Evolutionary conservation across 805 yeast species (phyloP).

Genomic region (Nakazawaea siamensis): DNA sequence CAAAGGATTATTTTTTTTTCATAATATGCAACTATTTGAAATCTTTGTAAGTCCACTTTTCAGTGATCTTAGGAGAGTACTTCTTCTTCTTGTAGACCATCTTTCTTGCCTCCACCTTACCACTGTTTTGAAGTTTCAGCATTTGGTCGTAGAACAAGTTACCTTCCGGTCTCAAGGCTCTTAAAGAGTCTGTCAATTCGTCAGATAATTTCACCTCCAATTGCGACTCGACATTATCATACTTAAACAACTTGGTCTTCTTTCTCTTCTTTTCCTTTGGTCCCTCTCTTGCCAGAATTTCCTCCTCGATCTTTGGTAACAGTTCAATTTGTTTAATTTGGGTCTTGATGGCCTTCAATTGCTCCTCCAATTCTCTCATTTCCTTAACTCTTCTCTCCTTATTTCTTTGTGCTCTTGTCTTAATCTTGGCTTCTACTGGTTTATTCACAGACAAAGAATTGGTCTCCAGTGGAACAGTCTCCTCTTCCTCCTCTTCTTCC

Average conservation of each 20-base stretch:
- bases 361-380: constrained; percentile 43
- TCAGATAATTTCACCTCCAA: constrained; percentile 78
- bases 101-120: constrained; percentile 79
- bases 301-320: constrained; percentile 35
- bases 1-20: too few species aligned
- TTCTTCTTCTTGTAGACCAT: constrained; percentile 59
- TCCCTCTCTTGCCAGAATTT: constrained; percentile 8
- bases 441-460: constrained; percentile 60
- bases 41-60: constrained; percentile 91
- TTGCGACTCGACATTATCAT: constrained; percentile 32
- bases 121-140: constrained; percentile 73
- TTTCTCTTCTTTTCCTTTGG: constrained; percentile 20
- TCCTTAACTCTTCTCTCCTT: constrained; percentile 56
- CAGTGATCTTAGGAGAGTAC: constrained; percentile 70
- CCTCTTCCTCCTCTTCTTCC: constrained; percentile 27
- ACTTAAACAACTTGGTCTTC: constrained; percentile 31
- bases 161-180: constrained; percentile 87
- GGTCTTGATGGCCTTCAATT: constrained; percentile 46
- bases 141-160: constrained; percentile 75
- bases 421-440: constrained; percentile 59
- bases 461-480: constrained; percentile 21
- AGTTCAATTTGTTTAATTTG: constrained; percentile 53
- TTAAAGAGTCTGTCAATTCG: constrained; percentile 78
- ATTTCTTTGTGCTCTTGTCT: constrained; percentile 74
- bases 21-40: constrained; percentile 39